Evolutionary conservation across 352 stramenopile genomes (phyloP), one percentile per base, ranked within the genome.

Genomic region (Pythium coloratum): DNA sequence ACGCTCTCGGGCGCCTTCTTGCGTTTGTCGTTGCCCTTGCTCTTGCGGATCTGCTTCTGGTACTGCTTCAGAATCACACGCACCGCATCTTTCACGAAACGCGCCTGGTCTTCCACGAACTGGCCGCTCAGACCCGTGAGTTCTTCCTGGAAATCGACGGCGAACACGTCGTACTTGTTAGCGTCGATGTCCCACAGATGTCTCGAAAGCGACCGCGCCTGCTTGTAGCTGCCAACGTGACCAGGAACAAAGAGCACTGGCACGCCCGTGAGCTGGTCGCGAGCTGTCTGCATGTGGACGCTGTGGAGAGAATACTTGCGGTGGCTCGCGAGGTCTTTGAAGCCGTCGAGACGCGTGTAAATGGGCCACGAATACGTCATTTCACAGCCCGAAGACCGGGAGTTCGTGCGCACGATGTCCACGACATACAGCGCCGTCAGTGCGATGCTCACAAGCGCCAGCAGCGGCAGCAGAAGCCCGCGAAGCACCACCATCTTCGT

Each of bases 321-420:
- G 60, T 92, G 84, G 1, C 67, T 16, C 63, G 61, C 6, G 55
- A 30, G 18, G 60, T 54, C 42, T 72, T 75, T 67, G 59, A 67
- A 68, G 72, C 80, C 82, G 36, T 55, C 56, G 24, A 92, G 72
- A 30, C 62, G 73, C 64, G 84, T 79, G 72, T 95, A 96, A 62
- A 95, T 76, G 55, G 86, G 87, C 77, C 80, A 90, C 20, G 86
- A 95, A 73, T 89, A 94, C 49, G 89, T 95, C 87, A 96, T 96
- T 33, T 89, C 80, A 63, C 89, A 96, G 36, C 59, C 56, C 16
- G 82, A 91, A 30, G 69, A 62, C 1, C 62, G 55, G 24, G 58
- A 71, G 30, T 62, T 78, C 10, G 71, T 76, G 59, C 73, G 50
- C 57, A 69, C 40, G 0, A 89, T 47, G 57, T 92, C 82, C 13